Evolutionary conservation across 495 filamentous ascomycete species (phyloP), one percentile per base, ranked within the genome.

Genomic region (Paragyromitra xinjiangensis): DNA sequence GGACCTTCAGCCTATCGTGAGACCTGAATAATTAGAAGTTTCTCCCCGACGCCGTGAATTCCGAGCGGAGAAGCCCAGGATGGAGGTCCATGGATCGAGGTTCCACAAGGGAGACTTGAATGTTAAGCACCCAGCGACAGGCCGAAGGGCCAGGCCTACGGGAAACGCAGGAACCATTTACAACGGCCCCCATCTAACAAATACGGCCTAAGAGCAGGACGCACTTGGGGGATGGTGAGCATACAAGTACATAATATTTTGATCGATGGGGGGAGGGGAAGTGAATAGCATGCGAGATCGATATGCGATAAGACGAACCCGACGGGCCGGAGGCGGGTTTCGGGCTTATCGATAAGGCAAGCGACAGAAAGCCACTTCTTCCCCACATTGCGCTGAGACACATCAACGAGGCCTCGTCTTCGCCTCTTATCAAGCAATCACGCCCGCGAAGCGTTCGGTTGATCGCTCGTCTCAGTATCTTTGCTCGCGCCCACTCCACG

Each of bases 321-420:
- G 69, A 40, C 69, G 69, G 58, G 56, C 69, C 69, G 69, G 11
- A 64, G 69, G 58, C 58, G 42, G 19, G n/a, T 37, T 22, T 26
- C 44, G 12, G 37, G 39, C 40, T 71, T 71, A 71, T 71, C 69
- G 56, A 62, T 71, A 71, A 42, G 19, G 50, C 29, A 69, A 69
- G 67, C 67, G 40, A 61, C 29, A 34, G 29, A 14, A 58, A 44
- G 66, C 44, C 42, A 16, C 51, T 53, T 24, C 53, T 61, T 61
- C 67, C 67, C 53, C 39, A 70, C 67, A 70, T 19, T n/a, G n/a
- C 8, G 4, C 50, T 53, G 19, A 69, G 29, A 34, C 53, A 59
- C 26, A 55, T 37, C 44, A 63, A 42, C 59, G 50, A 34, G 29
- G 29, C 45, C 59, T 16, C 12, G 16, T 26, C 39, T 29, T 42